Percentiles rank a stretch among this genome's conserved stretches.
phyloP scores from a whole-genome alignment of 805 yeast species.

The Monosporozyma aquatica region DNA sequence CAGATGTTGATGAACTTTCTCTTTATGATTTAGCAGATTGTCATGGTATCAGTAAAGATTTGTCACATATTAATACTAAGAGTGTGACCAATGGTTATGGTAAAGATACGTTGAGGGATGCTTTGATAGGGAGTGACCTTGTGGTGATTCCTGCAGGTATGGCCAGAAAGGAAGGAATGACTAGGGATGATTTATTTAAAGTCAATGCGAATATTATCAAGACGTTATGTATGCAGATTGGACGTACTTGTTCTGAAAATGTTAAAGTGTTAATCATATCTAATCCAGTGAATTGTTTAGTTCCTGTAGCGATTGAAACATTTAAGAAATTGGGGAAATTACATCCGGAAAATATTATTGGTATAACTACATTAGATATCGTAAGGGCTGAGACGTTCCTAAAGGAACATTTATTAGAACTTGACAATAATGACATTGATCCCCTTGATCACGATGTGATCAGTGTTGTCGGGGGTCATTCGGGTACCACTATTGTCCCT shows the following conservation, averaged over 20 bases:
- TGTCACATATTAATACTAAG: conserved; percentile 71
- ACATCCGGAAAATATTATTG: conserved; percentile 69
- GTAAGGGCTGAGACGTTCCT: conserved; percentile 65
- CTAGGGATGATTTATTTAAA: conserved; percentile 77
- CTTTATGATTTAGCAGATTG: conserved; percentile 68
- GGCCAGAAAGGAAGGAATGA: conserved; percentile 85
- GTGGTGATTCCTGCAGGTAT: conserved; percentile 87
- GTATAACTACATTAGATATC: conserved; percentile 75
- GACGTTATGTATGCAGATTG: conserved; percentile 63
- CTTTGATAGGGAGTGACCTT: conserved; percentile 72
- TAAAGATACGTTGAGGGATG: conserved; percentile 54
- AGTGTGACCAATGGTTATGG: conserved; percentile 59
- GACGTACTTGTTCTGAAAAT: conserved; percentile 49
- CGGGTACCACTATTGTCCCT: conserved; percentile 77
- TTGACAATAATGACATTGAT: conserved; percentile 10
- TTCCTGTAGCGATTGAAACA: conserved; percentile 76
- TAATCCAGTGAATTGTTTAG: conserved; percentile 79
- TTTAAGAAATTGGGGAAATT: conserved; percentile 61
- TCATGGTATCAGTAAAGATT: conserved; percentile 75
- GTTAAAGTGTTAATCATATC: conserved; percentile 63
- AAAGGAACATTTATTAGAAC: conserved; percentile 26
- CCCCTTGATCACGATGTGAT: conserved; percentile 47
- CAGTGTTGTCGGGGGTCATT: conserved; percentile 80
- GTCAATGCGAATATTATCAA: conserved; percentile 77
- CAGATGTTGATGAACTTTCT: conserved; percentile 58